Base-by-base conservation (phyloP, 108 stramenopile species). In the Licmophora abbreviata region DNA sequence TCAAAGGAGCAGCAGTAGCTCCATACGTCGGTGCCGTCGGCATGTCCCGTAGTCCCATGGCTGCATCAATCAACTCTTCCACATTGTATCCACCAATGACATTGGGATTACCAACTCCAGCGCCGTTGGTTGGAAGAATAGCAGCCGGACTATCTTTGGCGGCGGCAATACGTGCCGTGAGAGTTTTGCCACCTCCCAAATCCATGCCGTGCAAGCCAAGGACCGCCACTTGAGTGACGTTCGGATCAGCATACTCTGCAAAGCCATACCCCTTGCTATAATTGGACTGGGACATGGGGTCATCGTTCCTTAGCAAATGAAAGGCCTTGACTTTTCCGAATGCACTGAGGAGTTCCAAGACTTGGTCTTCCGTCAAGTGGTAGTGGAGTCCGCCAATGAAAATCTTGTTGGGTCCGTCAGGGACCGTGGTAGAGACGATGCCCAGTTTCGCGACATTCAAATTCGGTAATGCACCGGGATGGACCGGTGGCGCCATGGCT, bases 311-410 rank as follows among this genome's bases (percentile, higher is more conserved):
- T 54, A 98, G 95, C 44, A 97, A 73, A 65, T 99, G 93, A 67
- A 99, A 95, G 7, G 95, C 80, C 64, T 83, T 80, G 43, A 92
- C 71, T 45, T 80, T 56, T 1, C 98, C 98, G 66, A 95, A 98
- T 0, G 96, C 88, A 46, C 68, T 52, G 37, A 99, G 62, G 37
- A 99, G 69, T 72, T 99, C 95, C 48, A 83, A 55, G 3, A 97
- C 88, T 69, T 98, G 93, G 25, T 77, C 68, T 34, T 97, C 97
- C 5, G 69, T 66, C 36, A 99, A 64, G 55, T 97, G 91, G 59
- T 97, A 93, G 10, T 95, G 96, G 24, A 99, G 72, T 10, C 98
- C 98, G 12, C 98, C 96, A 47, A 99, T 82, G 58, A 99, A 99
- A n/a, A 99, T 77, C 73, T 97, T 99, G 71, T 97, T 89, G 34